These are phyloP conservation scores for Trametes meyenii DNA, from an alignment of 768 basidiomycete species.

Conservation along the genomic window DNA sequence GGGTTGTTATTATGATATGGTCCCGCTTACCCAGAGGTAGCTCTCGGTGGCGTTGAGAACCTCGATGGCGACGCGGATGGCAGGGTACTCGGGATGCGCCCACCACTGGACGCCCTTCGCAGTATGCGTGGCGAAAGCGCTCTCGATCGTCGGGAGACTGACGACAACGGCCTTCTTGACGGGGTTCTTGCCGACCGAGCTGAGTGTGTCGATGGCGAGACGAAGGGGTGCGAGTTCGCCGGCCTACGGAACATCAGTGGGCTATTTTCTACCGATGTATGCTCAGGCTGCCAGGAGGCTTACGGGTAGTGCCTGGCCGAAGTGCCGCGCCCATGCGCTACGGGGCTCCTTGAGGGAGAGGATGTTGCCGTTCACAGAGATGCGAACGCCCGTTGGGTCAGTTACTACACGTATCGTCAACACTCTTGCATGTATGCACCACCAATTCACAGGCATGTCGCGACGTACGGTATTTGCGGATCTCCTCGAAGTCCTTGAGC, in stretches of 20 bases:
- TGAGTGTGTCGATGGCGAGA: slow-evolving; percentile 68
- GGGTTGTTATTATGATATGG: not conserved
- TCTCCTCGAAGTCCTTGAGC: slow-evolving; percentile 71
- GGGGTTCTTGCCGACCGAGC: slow-evolving; percentile 72
- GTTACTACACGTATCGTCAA: slow-evolving; percentile 57
- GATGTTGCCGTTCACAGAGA: slow-evolving; percentile 91
- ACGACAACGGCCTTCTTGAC: slow-evolving; percentile 79
- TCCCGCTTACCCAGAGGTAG: slow-evolving; percentile 77
- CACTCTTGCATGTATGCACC: not conserved
- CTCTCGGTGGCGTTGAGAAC: slow-evolving; percentile 93
- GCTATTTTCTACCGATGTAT: not conserved
- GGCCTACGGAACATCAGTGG: slow-evolving; percentile 39
- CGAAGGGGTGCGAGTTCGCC: slow-evolving; percentile 67
- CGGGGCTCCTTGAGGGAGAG: slow-evolving; percentile 69
- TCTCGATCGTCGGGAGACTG: slow-evolving; percentile 92
- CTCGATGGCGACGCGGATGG: slow-evolving; percentile 82
- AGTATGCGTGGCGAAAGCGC: slow-evolving; percentile 79
- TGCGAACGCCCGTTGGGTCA: slow-evolving; percentile 78
- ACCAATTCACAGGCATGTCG: not conserved
- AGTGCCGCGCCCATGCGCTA: slow-evolving; percentile 73
- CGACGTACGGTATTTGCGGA: slow-evolving; percentile 66
- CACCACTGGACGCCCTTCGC: slow-evolving; percentile 81
- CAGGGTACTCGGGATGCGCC: slow-evolving; percentile 80
- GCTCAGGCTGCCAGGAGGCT: slow-evolving; percentile 22
- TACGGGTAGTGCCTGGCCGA: slow-evolving; percentile 62